These are phyloP conservation scores for Aspergillus pseudoviridinutans DNA, from an alignment of 2,329 filamentous ascomycete genomes.

Conservation along the genomic window DNA sequence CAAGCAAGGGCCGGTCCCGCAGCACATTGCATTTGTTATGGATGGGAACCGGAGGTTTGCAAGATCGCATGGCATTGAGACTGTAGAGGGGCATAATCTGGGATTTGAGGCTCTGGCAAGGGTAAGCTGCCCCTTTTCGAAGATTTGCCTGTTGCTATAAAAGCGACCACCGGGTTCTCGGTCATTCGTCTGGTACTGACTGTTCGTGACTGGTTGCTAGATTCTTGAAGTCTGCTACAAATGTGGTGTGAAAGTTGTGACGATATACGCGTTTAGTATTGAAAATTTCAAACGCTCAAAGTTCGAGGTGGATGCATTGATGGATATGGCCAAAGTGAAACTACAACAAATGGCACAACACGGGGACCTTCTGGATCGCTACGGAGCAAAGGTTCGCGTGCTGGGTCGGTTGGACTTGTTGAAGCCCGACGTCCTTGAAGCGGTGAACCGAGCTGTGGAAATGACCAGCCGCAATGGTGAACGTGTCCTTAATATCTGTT, in stretches of 20 bases:
- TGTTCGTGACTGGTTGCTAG: constrained; percentile 38
- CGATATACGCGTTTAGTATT: constrained; percentile 97
- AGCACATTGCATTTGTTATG: constrained; percentile 99
- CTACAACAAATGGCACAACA: constrained; percentile 87
- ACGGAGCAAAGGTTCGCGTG: constrained; percentile 81
- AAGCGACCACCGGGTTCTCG: constrained; percentile 1
- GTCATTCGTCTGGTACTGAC: background rate
- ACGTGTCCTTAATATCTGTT: constrained; percentile 86
- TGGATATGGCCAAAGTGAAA: constrained; percentile 97
- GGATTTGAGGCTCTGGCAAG: constrained; percentile 92
- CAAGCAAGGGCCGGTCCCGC: constrained; percentile 84
- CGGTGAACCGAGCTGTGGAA: constrained; percentile 79
- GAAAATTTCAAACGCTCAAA: constrained; percentile 98
- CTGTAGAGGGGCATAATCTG: constrained; percentile 89
- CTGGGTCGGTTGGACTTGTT: constrained; percentile 81
- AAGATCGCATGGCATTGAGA: constrained; percentile 85
- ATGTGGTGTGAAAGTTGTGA: constrained; percentile 91
- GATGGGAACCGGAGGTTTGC: constrained; percentile 96
- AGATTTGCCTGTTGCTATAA: background rate
- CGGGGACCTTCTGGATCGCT: constrained; percentile 86
- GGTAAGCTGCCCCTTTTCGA: constrained; percentile 47
- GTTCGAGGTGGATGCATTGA: constrained; percentile 92
- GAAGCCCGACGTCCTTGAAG: constrained; percentile 80
- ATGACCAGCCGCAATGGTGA: constrained; percentile 84
- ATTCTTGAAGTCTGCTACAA: constrained; percentile 98